Conservation (phyloP, 257 asterid species). For the Capsicum pubescens region DNA sequence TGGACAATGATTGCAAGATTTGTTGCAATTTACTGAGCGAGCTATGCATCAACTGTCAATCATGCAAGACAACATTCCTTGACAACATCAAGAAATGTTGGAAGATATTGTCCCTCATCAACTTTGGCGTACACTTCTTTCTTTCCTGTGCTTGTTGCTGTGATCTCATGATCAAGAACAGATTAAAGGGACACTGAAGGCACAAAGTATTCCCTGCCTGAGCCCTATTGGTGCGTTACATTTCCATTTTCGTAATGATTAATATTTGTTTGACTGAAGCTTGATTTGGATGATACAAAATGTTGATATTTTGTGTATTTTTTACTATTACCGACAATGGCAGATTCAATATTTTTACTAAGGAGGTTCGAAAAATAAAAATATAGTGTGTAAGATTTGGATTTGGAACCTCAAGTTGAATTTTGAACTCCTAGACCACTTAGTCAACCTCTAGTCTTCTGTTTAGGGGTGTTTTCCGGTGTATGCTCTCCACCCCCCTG, state of each 20-base stretch:
- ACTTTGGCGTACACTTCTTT: conserved; percentile 31
- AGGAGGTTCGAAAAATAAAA: too few species aligned
- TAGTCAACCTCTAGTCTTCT: too few species aligned
- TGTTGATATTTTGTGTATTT: background rate
- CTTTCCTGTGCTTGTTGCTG: conserved; percentile 58
- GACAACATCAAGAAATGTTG: conserved; percentile 45
- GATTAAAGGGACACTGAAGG: background rate
- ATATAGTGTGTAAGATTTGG: too few species aligned
- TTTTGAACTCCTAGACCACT: too few species aligned
- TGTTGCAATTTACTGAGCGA: conserved; percentile 52
- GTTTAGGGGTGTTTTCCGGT: too few species aligned
- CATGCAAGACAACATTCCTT: conserved; percentile 49
- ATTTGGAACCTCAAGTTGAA: too few species aligned
- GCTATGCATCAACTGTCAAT: conserved; percentile 53
- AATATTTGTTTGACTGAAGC: too few species aligned
- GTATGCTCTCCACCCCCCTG: too few species aligned
- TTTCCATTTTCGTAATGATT: too few species aligned
- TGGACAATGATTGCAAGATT: conserved; percentile 48
- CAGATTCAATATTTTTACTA: too few species aligned
- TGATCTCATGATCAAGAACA: conserved; percentile 48
- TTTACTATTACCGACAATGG: too few species aligned
- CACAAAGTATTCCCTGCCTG: conserved; percentile 13
- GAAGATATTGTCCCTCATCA: conserved; percentile 42
- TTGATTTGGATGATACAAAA: background rate
- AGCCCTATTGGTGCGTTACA: background rate